A percentile compares a stretch with the other conserved stretches of the same genome.
Evolutionary conservation across 768 basidiomycete genomes (phyloP).

Genomic region (Russula sp.): DNA sequence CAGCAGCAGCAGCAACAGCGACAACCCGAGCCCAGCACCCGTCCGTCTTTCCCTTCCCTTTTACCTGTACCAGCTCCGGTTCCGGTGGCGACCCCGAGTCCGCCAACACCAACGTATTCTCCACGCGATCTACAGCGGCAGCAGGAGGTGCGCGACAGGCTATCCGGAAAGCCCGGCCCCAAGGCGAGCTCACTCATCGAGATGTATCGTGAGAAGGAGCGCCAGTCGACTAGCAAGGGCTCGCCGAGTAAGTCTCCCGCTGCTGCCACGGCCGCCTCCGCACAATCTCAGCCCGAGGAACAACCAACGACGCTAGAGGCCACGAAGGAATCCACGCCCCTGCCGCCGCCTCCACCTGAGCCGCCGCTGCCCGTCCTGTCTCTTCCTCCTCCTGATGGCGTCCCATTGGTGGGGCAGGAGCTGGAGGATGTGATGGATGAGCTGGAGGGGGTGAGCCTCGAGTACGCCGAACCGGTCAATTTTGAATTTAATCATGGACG

Average conservation of each 20-base stretch:
- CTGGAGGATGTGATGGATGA: not conserved
- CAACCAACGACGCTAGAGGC: not conserved
- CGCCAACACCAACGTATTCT: not conserved
- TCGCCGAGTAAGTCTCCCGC: slow-evolving; percentile 26
- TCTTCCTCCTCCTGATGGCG: not conserved
- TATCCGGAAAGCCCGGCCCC: slow-evolving; percentile 30
- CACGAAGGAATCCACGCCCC: slow-evolving; percentile 1
- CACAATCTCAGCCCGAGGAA: not conserved
- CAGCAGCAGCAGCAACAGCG: too few relatives aligned
- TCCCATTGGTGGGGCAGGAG: not conserved
- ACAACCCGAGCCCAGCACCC: not conserved
- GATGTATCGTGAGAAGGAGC: slow-evolving; percentile 73
- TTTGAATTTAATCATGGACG: slow-evolving; percentile 39
- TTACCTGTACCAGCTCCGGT: not conserved
- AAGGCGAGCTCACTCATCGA: slow-evolving; percentile 74
- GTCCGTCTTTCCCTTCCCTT: not conserved
- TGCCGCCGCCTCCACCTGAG: slow-evolving; percentile 23
- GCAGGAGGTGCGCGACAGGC: slow-evolving; percentile 10
- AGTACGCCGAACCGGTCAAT: slow-evolving; percentile 31
- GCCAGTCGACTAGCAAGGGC: slow-evolving; percentile 27
- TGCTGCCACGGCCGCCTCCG: not conserved
- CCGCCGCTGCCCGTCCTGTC: slow-evolving; percentile 5
- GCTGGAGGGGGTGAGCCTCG: slow-evolving; percentile 24
- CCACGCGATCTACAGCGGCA: slow-evolving; percentile 4
- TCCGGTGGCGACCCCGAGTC: not conserved